phyloP scores from a whole-genome alignment of 2,329 filamentous ascomycete genomes.

The Colletotrichum sp. region DNA sequence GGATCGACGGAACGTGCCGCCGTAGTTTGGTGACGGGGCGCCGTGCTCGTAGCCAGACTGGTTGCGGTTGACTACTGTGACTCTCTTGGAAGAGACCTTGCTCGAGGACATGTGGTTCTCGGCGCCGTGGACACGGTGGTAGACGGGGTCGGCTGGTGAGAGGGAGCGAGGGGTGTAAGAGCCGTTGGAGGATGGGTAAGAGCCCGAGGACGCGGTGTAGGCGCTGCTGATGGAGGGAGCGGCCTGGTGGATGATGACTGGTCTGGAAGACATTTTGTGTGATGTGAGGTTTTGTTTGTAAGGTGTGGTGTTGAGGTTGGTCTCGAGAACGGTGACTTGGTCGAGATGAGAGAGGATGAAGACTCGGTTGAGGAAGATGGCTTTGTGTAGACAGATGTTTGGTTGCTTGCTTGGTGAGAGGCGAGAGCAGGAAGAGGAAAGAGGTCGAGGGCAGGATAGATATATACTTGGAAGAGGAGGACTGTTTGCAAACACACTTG shows the following conservation, averaged over 20 bases:
- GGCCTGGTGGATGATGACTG: constrained; percentile 37
- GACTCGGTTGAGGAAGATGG: background rate
- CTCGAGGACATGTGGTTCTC: constrained; percentile 29
- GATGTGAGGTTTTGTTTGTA: background rate
- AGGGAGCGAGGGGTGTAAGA: constrained; percentile 8
- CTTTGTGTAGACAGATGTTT: background rate
- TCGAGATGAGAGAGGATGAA: background rate
- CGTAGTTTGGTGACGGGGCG: constrained; percentile 34
- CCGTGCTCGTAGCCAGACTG: constrained; percentile 31
- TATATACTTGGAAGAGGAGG: background rate
- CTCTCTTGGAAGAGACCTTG: constrained; percentile 33
- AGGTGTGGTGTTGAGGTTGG: background rate
- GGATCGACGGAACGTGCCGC: constrained; percentile 2
- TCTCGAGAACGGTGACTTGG: background rate
- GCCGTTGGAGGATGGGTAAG: constrained; percentile 12
- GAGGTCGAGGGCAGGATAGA: background rate
- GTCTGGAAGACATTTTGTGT: constrained; percentile 20
- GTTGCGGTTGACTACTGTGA: constrained; percentile 37
- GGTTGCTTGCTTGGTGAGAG: background rate
- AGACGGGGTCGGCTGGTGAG: constrained; percentile 12
- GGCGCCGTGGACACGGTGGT: constrained; percentile 36
- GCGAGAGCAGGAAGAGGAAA: too few relatives aligned
- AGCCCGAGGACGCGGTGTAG: constrained; percentile 28
- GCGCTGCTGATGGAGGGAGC: constrained; percentile 31
- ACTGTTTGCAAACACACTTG: background rate